Evolutionary conservation across 257 asterid species (phyloP).

Genomic region (Nicotiana attenuata): DNA sequence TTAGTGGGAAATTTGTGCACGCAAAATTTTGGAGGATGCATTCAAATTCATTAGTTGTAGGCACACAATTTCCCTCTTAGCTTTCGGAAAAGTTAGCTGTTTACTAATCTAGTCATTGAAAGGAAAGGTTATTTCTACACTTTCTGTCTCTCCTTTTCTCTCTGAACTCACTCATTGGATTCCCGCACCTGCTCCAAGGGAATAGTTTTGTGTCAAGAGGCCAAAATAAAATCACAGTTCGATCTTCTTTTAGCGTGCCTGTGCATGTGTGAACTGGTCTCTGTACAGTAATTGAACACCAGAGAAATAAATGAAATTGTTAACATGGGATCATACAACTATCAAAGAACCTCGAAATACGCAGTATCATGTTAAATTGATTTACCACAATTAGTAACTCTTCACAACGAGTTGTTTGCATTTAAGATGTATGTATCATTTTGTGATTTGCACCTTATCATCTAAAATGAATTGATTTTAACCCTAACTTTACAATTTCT

Average conservation of each 20-base stretch:
- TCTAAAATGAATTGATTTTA: too few relatives aligned
- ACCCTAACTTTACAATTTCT: too few relatives aligned
- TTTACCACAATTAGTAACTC: too few relatives aligned
- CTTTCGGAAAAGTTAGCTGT: not conserved
- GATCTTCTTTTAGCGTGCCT: not conserved
- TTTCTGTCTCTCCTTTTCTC: not conserved
- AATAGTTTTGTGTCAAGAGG: too few relatives aligned
- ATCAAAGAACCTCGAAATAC: not conserved
- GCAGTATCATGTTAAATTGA: too few relatives aligned
- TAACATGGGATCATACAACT: not conserved
- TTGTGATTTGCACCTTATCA: too few relatives aligned
- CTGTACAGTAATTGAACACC: not conserved
- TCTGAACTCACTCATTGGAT: not conserved
- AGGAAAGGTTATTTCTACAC: not conserved
- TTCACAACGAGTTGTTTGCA: too few relatives aligned
- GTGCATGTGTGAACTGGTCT: not conserved
- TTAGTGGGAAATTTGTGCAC: constrained; percentile 20
- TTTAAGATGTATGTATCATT: too few relatives aligned
- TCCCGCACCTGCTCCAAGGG: too few relatives aligned
- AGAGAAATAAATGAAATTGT: too few relatives aligned
- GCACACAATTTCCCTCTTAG: constrained; percentile 15
- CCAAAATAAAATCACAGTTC: not conserved
- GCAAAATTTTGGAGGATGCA: constrained; percentile 19
- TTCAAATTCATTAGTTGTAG: constrained; percentile 16
- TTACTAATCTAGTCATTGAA: constrained; percentile 9